These are phyloP conservation scores for Curvularia sp. DNA, from an alignment of 2,329 filamentous ascomycete genomes.

Conservation along the genomic window DNA sequence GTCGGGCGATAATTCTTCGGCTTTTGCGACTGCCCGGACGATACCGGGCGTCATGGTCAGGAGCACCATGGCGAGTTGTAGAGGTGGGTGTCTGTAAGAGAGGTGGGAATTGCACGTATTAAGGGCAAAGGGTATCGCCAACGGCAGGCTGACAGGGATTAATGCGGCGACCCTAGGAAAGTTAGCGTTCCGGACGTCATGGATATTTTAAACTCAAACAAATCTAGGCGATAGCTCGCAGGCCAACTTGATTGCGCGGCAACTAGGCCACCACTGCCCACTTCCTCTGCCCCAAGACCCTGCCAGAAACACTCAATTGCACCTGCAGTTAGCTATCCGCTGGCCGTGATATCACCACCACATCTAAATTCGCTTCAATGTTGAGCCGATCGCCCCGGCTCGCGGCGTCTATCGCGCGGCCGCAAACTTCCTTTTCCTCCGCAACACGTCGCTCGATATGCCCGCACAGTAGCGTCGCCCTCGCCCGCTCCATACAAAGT, in stretches of 20 bases:
- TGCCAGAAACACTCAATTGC: conserved; percentile 36
- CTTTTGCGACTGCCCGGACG: conserved; percentile 65
- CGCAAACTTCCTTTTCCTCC: conserved; percentile 25
- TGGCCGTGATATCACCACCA: neutral
- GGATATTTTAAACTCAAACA: conserved; percentile 16
- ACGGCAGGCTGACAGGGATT: conserved; percentile 13
- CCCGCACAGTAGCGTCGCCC: conserved; percentile 24
- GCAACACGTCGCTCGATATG: conserved; percentile 35
- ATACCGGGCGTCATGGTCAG: conserved; percentile 77
- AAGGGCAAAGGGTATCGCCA: conserved; percentile 1
- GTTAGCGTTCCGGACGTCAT: conserved; percentile 21
- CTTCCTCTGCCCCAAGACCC: conserved; percentile 14
- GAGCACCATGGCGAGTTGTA: conserved; percentile 67
- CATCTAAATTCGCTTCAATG: conserved; percentile 28
- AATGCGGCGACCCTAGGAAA: conserved; percentile 4
- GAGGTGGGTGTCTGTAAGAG: conserved; percentile 6
- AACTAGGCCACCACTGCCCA: conserved; percentile 12
- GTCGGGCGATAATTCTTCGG: conserved; percentile 29
- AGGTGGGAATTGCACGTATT: neutral
- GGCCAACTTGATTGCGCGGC: conserved; percentile 4
- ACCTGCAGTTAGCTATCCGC: conserved; percentile 10
- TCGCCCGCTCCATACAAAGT: conserved; percentile 11
- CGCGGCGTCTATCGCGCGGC: conserved; percentile 42
- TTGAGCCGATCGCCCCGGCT: conserved; percentile 48
- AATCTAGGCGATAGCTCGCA: conserved; percentile 23